Evolutionary conservation across 176 grass and related monocot genomes (phyloP), one percentile per base, ranked within the genome.

Genomic region (Paspalum vaginatum): DNA sequence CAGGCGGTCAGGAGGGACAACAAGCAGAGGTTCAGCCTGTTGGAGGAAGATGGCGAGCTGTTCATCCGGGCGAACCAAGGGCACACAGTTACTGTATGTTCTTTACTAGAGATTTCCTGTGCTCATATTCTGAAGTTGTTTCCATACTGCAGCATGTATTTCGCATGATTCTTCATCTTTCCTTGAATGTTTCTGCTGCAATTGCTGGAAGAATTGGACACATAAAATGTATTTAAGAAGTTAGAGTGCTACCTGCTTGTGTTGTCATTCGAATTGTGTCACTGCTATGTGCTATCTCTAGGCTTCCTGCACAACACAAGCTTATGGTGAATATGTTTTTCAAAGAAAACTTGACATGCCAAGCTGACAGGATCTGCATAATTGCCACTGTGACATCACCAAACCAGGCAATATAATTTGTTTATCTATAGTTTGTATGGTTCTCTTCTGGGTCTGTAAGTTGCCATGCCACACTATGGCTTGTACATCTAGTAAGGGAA

Each of bases 41-140:
- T 94, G 87, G 95, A 97, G 89, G 91, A 97, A 90, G 77, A 94
- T 49, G 87, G 89, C 0, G 89, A 92, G 68, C 83, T 94, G 54
- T 66, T 92, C 16, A 94, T 97, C 54, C 91, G 95, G 8, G 95
- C 91, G 20, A 97, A 97, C 80, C 95, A 97, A 63, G 95, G 91
- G 13, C 95, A 97, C 79, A 82, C 91, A 2, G 77, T 94, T 47
- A 80, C 47, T 16, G 95, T 97, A 85, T 66, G 72, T 90, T 80
- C 40, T 69, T n/a, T 53, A 18, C 45, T 43, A 15, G 5, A 50
- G 4, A 56, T 21, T 38, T 46, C 18, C 40, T 84, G 38, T 11
- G 13, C 14, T 42, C 5, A 55, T 63, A 8, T 32, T 32, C n/a
- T 2, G 4, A 27, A 21, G 7, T 38, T n/a, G 18, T 45, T 43